These are phyloP conservation scores for Lactarius tabidus DNA, from an alignment of 768 basidiomycete genomes.

Conservation along the genomic window DNA sequence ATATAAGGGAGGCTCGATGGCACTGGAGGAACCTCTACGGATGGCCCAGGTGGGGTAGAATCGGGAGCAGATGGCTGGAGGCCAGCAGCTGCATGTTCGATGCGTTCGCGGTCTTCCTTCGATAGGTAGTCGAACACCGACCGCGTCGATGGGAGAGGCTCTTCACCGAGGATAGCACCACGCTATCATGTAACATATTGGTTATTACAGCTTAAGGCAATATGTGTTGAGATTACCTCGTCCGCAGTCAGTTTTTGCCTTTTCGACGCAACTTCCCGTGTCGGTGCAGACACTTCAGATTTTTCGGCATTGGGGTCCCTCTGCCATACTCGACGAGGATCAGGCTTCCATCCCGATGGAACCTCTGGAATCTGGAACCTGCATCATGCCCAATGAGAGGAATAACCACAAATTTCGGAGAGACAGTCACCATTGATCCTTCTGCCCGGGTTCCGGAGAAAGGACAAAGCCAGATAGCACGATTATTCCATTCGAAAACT, in stretches of 20 bases:
- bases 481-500: conserved; percentile 71
- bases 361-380: conserved; percentile 86
- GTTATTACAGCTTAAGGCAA: too few species aligned
- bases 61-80: conserved; percentile 30
- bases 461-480: conserved; percentile 75
- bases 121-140: conserved; percentile 96
- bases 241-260: conserved; percentile 24
- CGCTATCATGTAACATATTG: conserved; percentile 47
- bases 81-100: conserved; percentile 51
- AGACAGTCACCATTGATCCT: conserved; percentile 60
- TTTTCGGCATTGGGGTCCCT: conserved; percentile 38
- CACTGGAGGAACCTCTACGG: conserved; percentile 28
- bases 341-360: conserved; percentile 79
- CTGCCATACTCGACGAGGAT: conserved; percentile 77
- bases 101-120: conserved; percentile 82
- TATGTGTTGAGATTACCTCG: conserved; percentile 5
- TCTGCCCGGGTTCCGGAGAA: conserved; percentile 59
- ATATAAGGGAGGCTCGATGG: conserved; percentile 40
- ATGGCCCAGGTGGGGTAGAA: conserved; percentile 30
- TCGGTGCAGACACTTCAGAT: conserved; percentile 35
- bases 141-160: conserved; percentile 60
- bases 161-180: conserved; percentile 80
- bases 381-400: conserved; percentile 21
- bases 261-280: conserved; percentile 53
- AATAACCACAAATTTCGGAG: conserved; percentile 20